phyloP scores from a whole-genome alignment of 805 yeast species.

The Zygosaccharomyces pseudorouxii region DNA sequence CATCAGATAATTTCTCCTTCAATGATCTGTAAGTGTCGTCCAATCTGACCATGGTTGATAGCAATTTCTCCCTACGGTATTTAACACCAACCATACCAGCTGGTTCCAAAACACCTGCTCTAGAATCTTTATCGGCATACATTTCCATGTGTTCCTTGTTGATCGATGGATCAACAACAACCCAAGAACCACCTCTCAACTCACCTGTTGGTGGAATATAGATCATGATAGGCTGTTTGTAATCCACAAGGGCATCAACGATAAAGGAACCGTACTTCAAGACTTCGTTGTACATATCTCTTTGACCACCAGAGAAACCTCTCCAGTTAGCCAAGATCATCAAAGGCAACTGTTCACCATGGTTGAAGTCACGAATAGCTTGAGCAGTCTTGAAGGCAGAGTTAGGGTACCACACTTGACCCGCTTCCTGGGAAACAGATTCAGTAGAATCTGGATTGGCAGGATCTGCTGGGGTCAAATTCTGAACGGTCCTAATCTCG shows the following conservation, averaged over 20 bases:
- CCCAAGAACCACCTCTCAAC: slow-evolving; percentile 99
- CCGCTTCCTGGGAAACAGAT: slow-evolving; percentile 85
- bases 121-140: slow-evolving; percentile 93
- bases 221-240: slow-evolving; percentile 93
- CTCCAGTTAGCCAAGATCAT: slow-evolving; percentile 99
- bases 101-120: slow-evolving; percentile 98
- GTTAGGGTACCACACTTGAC: slow-evolving; percentile 99
- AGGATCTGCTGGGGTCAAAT: slow-evolving; percentile 94
- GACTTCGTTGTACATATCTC: slow-evolving; percentile 98
- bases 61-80: slow-evolving; percentile 87
- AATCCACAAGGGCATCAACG: slow-evolving; percentile 94
- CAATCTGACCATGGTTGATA: slow-evolving; percentile 86
- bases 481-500: slow-evolving; percentile 86
- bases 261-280: slow-evolving; percentile 94
- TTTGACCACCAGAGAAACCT: slow-evolving; percentile 99
- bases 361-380: slow-evolving; percentile 94
- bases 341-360: slow-evolving; percentile 96
- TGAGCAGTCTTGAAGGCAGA: slow-evolving; percentile 99
- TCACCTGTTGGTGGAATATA: slow-evolving; percentile 99
- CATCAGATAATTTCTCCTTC: slow-evolving; percentile 53
- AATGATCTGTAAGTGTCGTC: slow-evolving; percentile 70
- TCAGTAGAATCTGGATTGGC: slow-evolving; percentile 96
- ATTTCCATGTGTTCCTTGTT: slow-evolving; percentile 97
- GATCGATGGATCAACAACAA: slow-evolving; percentile 97
- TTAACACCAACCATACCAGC: slow-evolving; percentile 99